A percentile compares a stretch with the other conserved stretches of the same genome.
phyloP scores from a whole-genome alignment of 2,329 filamentous ascomycete species.

The Colletotrichum zoysiae region DNA sequence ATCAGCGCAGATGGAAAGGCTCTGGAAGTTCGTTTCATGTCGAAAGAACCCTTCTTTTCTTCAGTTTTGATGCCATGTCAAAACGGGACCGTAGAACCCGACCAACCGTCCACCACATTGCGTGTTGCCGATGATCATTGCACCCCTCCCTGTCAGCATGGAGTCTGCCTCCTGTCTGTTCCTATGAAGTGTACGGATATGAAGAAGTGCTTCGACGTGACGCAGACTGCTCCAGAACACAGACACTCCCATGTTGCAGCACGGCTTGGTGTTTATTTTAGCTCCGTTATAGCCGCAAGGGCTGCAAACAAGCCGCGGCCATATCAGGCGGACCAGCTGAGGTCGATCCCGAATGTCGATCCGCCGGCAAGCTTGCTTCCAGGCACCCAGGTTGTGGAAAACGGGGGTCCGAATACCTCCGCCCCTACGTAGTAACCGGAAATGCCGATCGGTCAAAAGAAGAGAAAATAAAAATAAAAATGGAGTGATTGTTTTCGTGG shows the following conservation, averaged over 20 bases:
- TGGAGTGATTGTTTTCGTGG: too few species aligned
- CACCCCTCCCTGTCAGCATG: background rate
- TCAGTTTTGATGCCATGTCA: background rate
- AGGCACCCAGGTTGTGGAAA: background rate
- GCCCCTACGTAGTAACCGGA: background rate
- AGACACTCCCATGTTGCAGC: background rate
- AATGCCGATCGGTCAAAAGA: slow-evolving; percentile 19
- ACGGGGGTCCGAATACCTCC: too few species aligned
- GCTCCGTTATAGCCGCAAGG: slow-evolving; percentile 29
- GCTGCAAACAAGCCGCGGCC: slow-evolving; percentile 26
- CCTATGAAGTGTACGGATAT: background rate
- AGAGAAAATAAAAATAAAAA: too few species aligned
- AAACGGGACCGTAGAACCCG: background rate
- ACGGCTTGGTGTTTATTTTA: slow-evolving; percentile 30
- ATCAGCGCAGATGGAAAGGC: slow-evolving; percentile 8
- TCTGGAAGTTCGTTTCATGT: slow-evolving; percentile 9
- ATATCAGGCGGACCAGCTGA: slow-evolving; percentile 7
- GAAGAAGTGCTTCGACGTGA: background rate
- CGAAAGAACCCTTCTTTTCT: background rate
- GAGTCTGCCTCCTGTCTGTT: background rate
- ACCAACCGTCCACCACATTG: background rate
- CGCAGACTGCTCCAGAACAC: background rate
- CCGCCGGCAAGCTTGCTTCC: slow-evolving; percentile 2
- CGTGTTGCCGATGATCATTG: background rate
- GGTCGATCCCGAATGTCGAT: slow-evolving; percentile 32